Evolutionary conservation across 2,329 filamentous ascomycete genomes (phyloP).

Genomic region (Fusarium decemcellulare): DNA sequence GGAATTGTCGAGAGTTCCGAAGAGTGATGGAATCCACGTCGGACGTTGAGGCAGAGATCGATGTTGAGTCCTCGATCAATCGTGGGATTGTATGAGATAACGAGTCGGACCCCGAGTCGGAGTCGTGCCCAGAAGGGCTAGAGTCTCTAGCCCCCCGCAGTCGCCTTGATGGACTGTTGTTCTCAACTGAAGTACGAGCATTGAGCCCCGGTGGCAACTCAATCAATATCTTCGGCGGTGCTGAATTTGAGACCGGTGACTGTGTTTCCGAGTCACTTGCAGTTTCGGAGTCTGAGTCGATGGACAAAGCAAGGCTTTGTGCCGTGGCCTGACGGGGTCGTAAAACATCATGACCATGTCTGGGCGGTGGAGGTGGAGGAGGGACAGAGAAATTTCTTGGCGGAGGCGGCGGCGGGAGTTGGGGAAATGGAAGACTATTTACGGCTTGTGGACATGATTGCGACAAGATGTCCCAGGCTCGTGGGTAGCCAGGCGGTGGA

Average conservation of each 20-base stretch:
- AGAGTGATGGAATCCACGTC: slow-evolving; percentile 49
- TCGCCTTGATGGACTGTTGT: background rate
- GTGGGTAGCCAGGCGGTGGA: slow-evolving; percentile 14
- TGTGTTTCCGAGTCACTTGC: background rate
- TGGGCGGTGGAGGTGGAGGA: slow-evolving; percentile 26
- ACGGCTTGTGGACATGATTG: slow-evolving; percentile 13
- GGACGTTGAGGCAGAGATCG: slow-evolving; percentile 44
- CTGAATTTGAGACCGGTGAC: slow-evolving; percentile 2
- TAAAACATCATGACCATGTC: slow-evolving; percentile 17
- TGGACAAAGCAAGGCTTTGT: slow-evolving; percentile 4
- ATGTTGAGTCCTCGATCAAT: slow-evolving; percentile 35
- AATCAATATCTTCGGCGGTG: slow-evolving; percentile 11
- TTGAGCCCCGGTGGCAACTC: slow-evolving; percentile 11
- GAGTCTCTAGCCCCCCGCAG: background rate
- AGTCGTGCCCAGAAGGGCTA: slow-evolving; percentile 11
- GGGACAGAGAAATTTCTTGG: slow-evolving; percentile 14
- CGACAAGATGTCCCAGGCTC: slow-evolving; percentile 15
- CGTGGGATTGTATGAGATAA: slow-evolving; percentile 44
- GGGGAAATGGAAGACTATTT: slow-evolving; percentile 18
- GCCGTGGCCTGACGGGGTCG: slow-evolving; percentile 12
- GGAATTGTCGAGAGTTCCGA: slow-evolving; percentile 50
- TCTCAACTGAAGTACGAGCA: background rate
- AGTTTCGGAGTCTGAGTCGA: background rate
- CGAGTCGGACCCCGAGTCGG: slow-evolving; percentile 25
- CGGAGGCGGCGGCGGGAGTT: slow-evolving; percentile 25